phyloP scores from a whole-genome alignment of 306 rosid species.

The Cyclanthera cordifolia region DNA sequence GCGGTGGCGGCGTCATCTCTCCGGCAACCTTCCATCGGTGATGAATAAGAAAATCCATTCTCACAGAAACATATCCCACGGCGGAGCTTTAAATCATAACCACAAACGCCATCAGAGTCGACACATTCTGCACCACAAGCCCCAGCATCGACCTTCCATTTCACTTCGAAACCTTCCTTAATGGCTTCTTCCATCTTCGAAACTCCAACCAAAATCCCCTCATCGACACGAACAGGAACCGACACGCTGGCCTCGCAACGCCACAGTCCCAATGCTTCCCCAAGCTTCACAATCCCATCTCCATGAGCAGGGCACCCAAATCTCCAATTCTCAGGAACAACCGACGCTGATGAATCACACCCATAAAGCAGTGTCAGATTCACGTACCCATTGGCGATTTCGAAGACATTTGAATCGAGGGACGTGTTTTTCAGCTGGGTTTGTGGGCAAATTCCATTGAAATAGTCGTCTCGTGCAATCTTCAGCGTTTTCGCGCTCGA shows the following conservation, averaged over 20 bases:
- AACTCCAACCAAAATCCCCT: neutral
- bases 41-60: neutral
- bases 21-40: neutral
- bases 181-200: neutral
- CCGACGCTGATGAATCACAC: neutral
- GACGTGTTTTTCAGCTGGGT: neutral
- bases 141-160: slow-evolving; percentile 5
- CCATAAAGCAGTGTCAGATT: slow-evolving; percentile 10
- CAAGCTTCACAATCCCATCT: slow-evolving; percentile 1
- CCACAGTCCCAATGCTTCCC: neutral
- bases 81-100: slow-evolving; percentile 1
- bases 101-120: slow-evolving; percentile 14
- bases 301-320: neutral
- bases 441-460: neutral
- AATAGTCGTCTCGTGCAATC: slow-evolving; percentile 4
- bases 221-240: neutral
- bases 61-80: neutral
- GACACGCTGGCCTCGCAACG: neutral
- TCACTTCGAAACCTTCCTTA: slow-evolving; percentile 6
- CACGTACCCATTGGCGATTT: neutral
- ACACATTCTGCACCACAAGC: neutral
- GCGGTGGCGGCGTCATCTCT: neutral
- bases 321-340: neutral
- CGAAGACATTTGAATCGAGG: neutral
- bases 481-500: neutral